Evolutionary conservation across 176 grass and related monocot species (phyloP).

Genomic region (Phyllostachys edulis): DNA sequence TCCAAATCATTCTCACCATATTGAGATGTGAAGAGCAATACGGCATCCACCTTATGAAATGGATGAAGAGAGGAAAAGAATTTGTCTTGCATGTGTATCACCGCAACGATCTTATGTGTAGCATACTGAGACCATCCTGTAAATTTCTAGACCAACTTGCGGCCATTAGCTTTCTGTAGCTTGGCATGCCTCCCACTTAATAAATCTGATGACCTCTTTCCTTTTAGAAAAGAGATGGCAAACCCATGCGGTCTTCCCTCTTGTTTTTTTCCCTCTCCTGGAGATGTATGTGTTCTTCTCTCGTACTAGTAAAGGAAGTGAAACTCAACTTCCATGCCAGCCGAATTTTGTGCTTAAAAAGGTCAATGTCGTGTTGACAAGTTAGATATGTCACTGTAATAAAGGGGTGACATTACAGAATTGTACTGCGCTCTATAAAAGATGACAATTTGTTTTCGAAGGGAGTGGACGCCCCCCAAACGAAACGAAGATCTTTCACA

Average conservation of each 20-base stretch:
- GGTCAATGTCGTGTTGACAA: too few relatives aligned
- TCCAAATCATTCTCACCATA: slow-evolving; percentile 55
- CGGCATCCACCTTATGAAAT: not conserved
- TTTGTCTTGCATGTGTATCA: slow-evolving; percentile 12
- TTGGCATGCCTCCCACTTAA: not conserved
- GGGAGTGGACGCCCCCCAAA: too few relatives aligned
- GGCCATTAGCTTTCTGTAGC: not conserved
- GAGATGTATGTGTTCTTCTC: too few relatives aligned
- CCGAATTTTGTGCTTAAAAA: too few relatives aligned
- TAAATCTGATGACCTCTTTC: not conserved
- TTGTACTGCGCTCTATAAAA: too few relatives aligned
- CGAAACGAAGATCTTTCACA: too few relatives aligned
- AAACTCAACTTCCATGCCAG: too few relatives aligned
- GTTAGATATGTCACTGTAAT: too few relatives aligned
- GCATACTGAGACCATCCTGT: not conserved
- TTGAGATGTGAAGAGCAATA: slow-evolving; percentile 48
- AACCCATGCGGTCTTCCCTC: not conserved
- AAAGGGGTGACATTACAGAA: too few relatives aligned
- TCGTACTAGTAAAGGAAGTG: too few relatives aligned
- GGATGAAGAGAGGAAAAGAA: not conserved
- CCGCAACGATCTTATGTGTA: not conserved
- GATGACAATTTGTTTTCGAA: too few relatives aligned
- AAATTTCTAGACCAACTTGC: slow-evolving; percentile 13
- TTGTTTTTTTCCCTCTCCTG: not conserved
- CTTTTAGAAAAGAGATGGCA: not conserved